phyloP scores from a whole-genome alignment of 1,284 basidiomycete species.

The Tylopilus sp. region DNA sequence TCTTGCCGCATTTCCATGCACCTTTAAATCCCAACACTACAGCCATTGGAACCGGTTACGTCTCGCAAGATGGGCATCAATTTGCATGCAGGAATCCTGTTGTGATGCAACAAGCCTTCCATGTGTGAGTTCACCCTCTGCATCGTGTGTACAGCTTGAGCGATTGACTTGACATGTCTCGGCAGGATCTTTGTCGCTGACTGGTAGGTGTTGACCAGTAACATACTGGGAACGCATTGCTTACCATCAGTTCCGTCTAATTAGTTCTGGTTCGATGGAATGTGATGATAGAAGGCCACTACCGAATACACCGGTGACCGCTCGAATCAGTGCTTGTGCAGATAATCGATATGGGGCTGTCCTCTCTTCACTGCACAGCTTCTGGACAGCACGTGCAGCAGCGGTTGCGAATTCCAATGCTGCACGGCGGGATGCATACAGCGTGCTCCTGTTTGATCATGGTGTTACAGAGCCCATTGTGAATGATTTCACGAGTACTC shows the following conservation, averaged over 20 bases:
- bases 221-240: background rate
- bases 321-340: constrained; percentile 47
- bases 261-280: constrained; percentile 68
- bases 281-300: constrained; percentile 56
- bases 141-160: background rate
- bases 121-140: constrained; percentile 29
- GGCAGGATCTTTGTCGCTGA: constrained; percentile 43
- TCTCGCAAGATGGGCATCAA: constrained; percentile 60
- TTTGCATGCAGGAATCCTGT: constrained; percentile 68
- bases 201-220: constrained; percentile 16
- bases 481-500: constrained; percentile 63
- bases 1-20: constrained; percentile 64
- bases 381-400: constrained; percentile 65
- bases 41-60: constrained; percentile 53
- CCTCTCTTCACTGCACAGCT: constrained; percentile 62
- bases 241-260: background rate
- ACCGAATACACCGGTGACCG: constrained; percentile 55
- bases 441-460: constrained; percentile 63
- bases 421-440: constrained; percentile 66
- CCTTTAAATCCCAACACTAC: constrained; percentile 45
- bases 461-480: constrained; percentile 38
- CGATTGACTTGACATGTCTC: constrained; percentile 10
- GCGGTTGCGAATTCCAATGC: constrained; percentile 45
- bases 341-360: constrained; percentile 71
- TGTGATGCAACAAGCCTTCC: constrained; percentile 51